A percentile compares a stretch with the other conserved stretches of the same genome.
These are phyloP conservation scores for Citrullus amarus DNA, from an alignment of 306 rosid genomes.

Conservation along the genomic window DNA sequence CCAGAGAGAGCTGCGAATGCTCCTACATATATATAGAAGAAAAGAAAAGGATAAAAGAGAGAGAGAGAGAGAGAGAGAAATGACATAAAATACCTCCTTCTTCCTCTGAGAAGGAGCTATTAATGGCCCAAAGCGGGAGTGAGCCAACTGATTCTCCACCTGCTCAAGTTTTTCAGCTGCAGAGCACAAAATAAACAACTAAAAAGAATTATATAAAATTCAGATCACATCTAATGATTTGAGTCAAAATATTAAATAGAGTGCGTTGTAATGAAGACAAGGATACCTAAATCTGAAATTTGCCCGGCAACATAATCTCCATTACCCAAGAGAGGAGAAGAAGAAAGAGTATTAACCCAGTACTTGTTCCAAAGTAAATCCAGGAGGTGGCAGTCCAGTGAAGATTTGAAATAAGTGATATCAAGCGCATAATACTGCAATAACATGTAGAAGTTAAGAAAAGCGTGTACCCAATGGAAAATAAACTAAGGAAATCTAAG, in stretches of 20 bases:
- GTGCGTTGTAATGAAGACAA: neutral
- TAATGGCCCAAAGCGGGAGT: conserved; percentile 79
- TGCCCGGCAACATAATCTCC: conserved; percentile 96
- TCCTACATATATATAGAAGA: neutral
- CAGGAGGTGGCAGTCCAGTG: conserved; percentile 88
- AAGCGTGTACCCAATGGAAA: conserved; percentile 5
- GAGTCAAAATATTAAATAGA: neutral
- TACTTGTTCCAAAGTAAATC: conserved; percentile 92
- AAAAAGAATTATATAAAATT: conserved; percentile 4
- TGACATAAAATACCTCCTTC: conserved; percentile 51
- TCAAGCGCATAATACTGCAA: conserved; percentile 90
- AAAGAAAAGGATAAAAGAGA: neutral
- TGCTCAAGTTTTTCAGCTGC: conserved; percentile 97
- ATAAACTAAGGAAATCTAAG: neutral
- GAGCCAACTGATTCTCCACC: conserved; percentile 82
- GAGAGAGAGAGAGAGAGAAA: neutral
- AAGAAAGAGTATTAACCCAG: conserved; percentile 87
- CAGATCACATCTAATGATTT: neutral
- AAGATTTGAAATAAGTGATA: conserved; percentile 87
- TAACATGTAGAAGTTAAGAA: conserved; percentile 12
- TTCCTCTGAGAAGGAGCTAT: conserved; percentile 63
- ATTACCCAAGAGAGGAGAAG: conserved; percentile 87
- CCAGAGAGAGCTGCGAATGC: neutral
- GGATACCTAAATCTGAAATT: conserved; percentile 82
- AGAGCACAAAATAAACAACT: conserved; percentile 9